Conservation (phyloP, 1,139 yeast species). For the Debaryomyces udenii region DNA sequence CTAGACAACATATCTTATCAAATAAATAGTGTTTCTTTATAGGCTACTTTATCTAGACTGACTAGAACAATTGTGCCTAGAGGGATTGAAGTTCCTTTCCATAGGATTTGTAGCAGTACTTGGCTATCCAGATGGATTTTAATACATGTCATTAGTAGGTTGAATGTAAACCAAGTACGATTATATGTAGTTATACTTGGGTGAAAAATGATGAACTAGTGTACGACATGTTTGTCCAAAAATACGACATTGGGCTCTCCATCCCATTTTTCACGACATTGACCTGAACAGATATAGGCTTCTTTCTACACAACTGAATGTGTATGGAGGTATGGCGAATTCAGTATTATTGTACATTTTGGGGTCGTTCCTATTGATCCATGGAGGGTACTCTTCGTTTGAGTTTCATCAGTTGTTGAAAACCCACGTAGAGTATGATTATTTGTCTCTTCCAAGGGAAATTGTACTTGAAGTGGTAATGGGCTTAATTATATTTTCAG, state of each 20-base stretch:
- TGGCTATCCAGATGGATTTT: no score
- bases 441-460: slow-evolving; percentile 37
- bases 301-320: no score
- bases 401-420: slow-evolving; percentile 48
- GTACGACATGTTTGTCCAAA: neutral
- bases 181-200: no score
- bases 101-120: no score
- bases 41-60: no score
- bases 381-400: slow-evolving; percentile 55
- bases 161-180: no score
- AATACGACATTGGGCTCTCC: slow-evolving; percentile 1
- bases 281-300: neutral
- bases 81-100: no score
- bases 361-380: slow-evolving; percentile 41
- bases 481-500: slow-evolving; percentile 41
- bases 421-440: slow-evolving; percentile 19
- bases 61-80: no score
- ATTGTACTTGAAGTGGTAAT: slow-evolving; percentile 44
- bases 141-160: no score
- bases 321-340: slow-evolving; percentile 1
- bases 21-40: no score
- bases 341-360: slow-evolving; percentile 19
- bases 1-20: no score
- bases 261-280: slow-evolving; percentile 1
- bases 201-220: neutral